phyloP scores from a whole-genome alignment of 148 eudicot species.

The Arbutus unedo region DNA sequence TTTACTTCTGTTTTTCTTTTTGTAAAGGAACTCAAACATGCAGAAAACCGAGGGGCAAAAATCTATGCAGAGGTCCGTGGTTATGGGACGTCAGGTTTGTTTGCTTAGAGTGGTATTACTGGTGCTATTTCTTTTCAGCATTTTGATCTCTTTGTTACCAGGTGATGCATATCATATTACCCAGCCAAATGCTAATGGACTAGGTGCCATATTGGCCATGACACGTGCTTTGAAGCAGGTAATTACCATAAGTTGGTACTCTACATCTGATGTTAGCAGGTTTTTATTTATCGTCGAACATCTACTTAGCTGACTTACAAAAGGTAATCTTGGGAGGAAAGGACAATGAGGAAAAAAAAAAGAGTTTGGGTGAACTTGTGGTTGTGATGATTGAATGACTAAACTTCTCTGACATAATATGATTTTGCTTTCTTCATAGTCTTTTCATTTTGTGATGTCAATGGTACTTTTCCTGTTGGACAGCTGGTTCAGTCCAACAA shows the following conservation, averaged over 20 bases:
- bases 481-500: constrained; percentile 1
- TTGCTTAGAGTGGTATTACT: constrained; percentile 11
- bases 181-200: constrained; percentile 87
- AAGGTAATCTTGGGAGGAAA: not conserved
- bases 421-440: not conserved
- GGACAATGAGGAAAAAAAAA: not conserved
- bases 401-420: constrained; percentile 10
- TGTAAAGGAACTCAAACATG: constrained; percentile 82
- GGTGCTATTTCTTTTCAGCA: constrained; percentile 1
- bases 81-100: constrained; percentile 90
- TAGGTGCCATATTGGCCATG: constrained; percentile 97
- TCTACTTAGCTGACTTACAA: not conserved
- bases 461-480: constrained; percentile 8
- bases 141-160: constrained; percentile 22
- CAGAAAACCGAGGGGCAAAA: constrained; percentile 80
- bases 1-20: constrained; percentile 17
- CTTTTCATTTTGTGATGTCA: not conserved
- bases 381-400: not conserved
- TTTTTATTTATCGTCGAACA: not conserved
- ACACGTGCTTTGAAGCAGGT: constrained; percentile 87
- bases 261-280: not conserved
- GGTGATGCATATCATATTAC: constrained; percentile 97
- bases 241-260: not conserved
- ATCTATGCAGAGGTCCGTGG: constrained; percentile 88
- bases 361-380: not conserved